Evolutionary conservation across 2,329 filamentous ascomycete species (phyloP).

Genomic region (Clarireedia homoeocarpa): DNA sequence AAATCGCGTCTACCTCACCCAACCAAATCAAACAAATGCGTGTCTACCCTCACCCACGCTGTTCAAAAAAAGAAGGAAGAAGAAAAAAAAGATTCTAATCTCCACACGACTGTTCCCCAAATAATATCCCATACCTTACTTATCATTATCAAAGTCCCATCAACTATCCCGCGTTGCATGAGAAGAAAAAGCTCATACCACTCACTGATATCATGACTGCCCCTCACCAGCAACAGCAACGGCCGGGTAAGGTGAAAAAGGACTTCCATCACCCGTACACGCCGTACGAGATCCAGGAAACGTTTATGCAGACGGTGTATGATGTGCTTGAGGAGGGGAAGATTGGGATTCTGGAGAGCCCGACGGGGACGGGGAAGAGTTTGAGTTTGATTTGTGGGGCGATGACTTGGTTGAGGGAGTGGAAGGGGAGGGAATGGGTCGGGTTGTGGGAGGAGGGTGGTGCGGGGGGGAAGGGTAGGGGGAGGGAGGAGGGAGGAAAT

Average conservation of each 20-base stretch:
- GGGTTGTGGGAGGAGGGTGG: background rate
- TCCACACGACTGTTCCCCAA: no score
- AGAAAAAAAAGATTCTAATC: no score
- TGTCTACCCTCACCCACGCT: background rate
- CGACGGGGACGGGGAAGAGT: constrained; percentile 66
- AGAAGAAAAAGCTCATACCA: no score
- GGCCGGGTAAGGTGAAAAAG: background rate
- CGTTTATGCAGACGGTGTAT: constrained; percentile 65
- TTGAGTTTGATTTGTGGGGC: constrained; percentile 65
- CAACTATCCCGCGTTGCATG: no score
- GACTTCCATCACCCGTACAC: constrained; percentile 64
- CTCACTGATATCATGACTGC: no score
- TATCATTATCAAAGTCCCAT: no score
- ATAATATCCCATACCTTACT: no score
- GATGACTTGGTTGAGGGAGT: constrained; percentile 63
- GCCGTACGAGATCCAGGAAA: constrained; percentile 62
- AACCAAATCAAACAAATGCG: background rate
- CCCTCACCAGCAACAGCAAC: no score
- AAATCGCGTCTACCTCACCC: constrained; percentile 1
- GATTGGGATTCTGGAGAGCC: constrained; percentile 66
- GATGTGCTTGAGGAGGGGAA: constrained; percentile 57
- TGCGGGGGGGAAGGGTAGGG: background rate
- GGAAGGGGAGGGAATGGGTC: constrained; percentile 38
- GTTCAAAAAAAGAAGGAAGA: no score
- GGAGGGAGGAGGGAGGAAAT: no score